Evolutionary conservation across 2,329 filamentous ascomycete species (phyloP), one percentile per base, ranked within the genome.

Genomic region (Pseudocercospora macadamiae): DNA sequence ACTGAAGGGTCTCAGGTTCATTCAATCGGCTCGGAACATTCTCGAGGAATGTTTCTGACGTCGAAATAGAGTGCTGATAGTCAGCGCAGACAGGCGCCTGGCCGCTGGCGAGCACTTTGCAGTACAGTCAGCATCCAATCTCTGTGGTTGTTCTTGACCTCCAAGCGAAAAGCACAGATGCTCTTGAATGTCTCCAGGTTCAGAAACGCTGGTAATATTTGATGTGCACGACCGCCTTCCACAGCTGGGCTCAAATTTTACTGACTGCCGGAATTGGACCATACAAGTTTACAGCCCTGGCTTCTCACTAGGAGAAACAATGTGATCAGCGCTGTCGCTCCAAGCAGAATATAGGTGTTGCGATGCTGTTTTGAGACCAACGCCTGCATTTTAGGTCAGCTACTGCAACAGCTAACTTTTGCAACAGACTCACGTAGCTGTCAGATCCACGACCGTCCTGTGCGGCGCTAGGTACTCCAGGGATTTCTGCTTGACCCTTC

Each of bases 41-140:
- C n/a, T n/a, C n/a, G n/a, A n/a, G n/a, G n/a, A n/a, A n/a, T 9
- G 16, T 8, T 34, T 8, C 44, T 28, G 60, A 62, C 47, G 60
- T 62, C 51, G 51, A 55, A 52, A 57, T 59, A 62, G 60, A 53
- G 60, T 62, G 60, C 57, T 62, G 48, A 60, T 51, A 37, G 57
- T 60, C 32, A 55, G 52, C 54, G 53, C 36, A 32, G 47, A 49
- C 47, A 49, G 26, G 16, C 47, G 47, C 47, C 30, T 49, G 45
- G 26, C 26, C 14, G 16, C 26, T 21, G 16, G 26, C 32, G 39
- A 23, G 4, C 25, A 49, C 25, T 16, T 49, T 49, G 47, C 47
- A 49, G 47, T 34, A 49, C 47, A 30, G 47, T 49, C 47, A 49
- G 47, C 47, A 49, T 49, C 32, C 47, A 49, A 49, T 30, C 47